Evolutionary conservation across 2,329 filamentous ascomycete species (phyloP).

Genomic region (Curvularia lunata): DNA sequence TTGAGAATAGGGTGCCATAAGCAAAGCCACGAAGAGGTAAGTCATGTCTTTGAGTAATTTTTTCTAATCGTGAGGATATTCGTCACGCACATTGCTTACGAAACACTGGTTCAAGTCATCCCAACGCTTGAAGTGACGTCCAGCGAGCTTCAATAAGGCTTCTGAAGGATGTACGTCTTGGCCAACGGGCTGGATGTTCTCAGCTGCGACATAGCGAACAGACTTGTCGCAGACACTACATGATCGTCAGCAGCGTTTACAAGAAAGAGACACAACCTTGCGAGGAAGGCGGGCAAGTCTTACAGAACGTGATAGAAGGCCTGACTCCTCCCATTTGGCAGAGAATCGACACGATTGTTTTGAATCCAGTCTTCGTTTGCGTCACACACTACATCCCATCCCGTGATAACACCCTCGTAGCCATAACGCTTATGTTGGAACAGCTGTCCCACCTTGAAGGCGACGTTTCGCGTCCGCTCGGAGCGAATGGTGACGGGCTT

Average conservation of each 20-base stretch:
- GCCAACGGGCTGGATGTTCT: slow-evolving; percentile 68
- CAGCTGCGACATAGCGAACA: slow-evolving; percentile 77
- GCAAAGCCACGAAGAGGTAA: not conserved
- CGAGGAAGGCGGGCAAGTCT: slow-evolving; percentile 51
- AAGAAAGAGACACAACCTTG: not conserved
- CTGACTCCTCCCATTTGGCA: slow-evolving; percentile 67
- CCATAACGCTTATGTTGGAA: slow-evolving; percentile 82
- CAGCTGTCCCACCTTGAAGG: slow-evolving; percentile 71
- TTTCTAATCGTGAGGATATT: slow-evolving; percentile 81
- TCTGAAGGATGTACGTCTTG: slow-evolving; percentile 54
- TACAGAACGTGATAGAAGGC: slow-evolving; percentile 89
- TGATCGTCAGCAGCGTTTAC: not conserved
- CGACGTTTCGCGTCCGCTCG: slow-evolving; percentile 24
- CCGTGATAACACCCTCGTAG: slow-evolving; percentile 82
- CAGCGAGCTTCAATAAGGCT: slow-evolving; percentile 73
- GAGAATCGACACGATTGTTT: slow-evolving; percentile 65
- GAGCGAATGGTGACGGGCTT: slow-evolving; percentile 46
- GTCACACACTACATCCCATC: slow-evolving; percentile 75
- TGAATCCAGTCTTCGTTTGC: slow-evolving; percentile 68
- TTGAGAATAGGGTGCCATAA: too few relatives aligned
- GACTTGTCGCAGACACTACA: slow-evolving; percentile 70
- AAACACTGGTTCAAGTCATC: slow-evolving; percentile 71
- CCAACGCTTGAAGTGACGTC: slow-evolving; percentile 88
- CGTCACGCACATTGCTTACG: slow-evolving; percentile 80
- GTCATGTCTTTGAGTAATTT: too few relatives aligned